These are phyloP conservation scores for Magnolia sinica DNA, from an alignment of 164 flowering plant genomes.

Conservation along the genomic window DNA sequence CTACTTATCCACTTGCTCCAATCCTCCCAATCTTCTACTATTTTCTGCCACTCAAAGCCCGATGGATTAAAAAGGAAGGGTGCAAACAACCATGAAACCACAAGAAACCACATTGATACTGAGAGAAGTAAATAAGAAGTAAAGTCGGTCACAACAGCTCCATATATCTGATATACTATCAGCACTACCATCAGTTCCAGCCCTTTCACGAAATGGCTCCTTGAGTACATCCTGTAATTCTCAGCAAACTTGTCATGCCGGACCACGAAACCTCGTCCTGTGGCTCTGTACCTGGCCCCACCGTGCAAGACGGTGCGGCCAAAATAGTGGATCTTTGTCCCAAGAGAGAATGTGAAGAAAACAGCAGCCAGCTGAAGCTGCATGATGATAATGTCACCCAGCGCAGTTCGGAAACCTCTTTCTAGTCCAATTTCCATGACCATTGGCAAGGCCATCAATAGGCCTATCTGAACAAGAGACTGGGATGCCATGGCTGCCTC, in stretches of 20 bases:
- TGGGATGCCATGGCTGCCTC: slow-evolving; percentile 91
- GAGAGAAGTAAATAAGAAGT: slow-evolving; percentile 45
- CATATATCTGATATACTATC: slow-evolving; percentile 61
- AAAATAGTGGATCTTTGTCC: slow-evolving; percentile 85
- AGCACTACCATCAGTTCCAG: slow-evolving; percentile 77
- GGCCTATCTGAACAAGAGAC: slow-evolving; percentile 82
- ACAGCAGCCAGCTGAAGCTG: slow-evolving; percentile 94
- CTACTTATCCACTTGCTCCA: slow-evolving; percentile 93
- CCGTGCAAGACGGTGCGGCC: slow-evolving; percentile 95
- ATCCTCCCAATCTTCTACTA: slow-evolving; percentile 96
- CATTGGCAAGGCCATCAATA: slow-evolving; percentile 89
- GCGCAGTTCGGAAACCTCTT: slow-evolving; percentile 88
- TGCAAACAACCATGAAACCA: slow-evolving; percentile 77
- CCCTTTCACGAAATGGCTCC: slow-evolving; percentile 94
- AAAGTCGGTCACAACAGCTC: slow-evolving; percentile 34
- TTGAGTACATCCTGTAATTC: slow-evolving; percentile 91
- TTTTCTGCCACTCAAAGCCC: slow-evolving; percentile 99
- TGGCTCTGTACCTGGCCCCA: slow-evolving; percentile 97
- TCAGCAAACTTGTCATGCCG: slow-evolving; percentile 93
- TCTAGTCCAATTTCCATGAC: slow-evolving; percentile 95
- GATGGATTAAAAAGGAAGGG: slow-evolving; percentile 97
- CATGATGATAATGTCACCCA: slow-evolving; percentile 79
- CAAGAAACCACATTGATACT: slow-evolving; percentile 87
- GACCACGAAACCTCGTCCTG: slow-evolving; percentile 98
- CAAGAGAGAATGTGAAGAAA: slow-evolving; percentile 95